Evolutionary conservation across 2,329 filamentous ascomycete genomes (phyloP), one percentile per base, ranked within the genome.

Genomic region (Clonostachys solani): DNA sequence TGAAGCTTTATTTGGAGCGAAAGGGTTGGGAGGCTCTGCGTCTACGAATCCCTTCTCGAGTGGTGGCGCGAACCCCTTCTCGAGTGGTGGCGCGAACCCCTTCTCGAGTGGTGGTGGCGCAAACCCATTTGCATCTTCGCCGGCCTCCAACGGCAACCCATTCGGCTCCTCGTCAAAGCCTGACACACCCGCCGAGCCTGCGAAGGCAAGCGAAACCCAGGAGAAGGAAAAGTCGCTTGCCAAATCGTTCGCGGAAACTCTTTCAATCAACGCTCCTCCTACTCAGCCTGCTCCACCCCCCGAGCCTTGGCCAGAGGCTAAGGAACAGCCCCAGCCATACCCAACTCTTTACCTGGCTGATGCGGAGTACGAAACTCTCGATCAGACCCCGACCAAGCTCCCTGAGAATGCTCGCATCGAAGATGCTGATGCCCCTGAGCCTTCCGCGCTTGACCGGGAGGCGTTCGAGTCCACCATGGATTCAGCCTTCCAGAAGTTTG

Each of bases 361-460:
- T 56, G 92, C 92, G 45, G 92, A 96, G 60, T 95, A 89, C 68
- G 94, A 99, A 66, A 88, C 87, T 5, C 79, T 97, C 23, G 89
- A 89, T 51, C 83, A 54, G 57, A 73, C 61, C 3, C 77, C 78
- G 0, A 50, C 54, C 2, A 76, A 78, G 40, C 75, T 76, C 35
- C 74, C 72, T 50, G 71, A 71, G 13, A 72, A 78, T 48, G 67
- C 74, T 13, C 68, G 71, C 10, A 54, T 69, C 15, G 66, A 69
- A 43, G 66, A 67, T n/a, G 61, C 62, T 2, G 68, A 70, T 47
- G 64, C 66, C 16, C 54, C 65, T 3, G 66, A 69, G 49, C 65
- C 66, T 5, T 69, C 66, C 3, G 55, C 54, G 9, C 83, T 89
- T 54, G 87, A 90, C 61, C 83, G 80, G 57, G 81, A 83, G 48